phyloP scores from a whole-genome alignment of 441 rosid species.

The Erysimum pusillum region DNA sequence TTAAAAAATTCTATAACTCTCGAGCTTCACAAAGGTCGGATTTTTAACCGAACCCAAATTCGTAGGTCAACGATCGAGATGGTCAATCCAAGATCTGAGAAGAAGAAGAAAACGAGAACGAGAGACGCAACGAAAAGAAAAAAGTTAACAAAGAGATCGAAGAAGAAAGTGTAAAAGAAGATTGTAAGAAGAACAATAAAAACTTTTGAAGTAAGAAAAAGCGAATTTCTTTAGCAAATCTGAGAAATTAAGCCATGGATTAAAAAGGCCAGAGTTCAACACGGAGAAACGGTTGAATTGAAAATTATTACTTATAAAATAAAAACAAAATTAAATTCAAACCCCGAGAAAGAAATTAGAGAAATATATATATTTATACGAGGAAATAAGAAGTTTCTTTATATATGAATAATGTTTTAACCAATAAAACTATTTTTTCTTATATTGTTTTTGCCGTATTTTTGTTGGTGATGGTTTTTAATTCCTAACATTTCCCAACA shows the following conservation, averaged over 20 bases:
- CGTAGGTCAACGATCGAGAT: conserved; percentile 40
- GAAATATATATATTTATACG: background rate
- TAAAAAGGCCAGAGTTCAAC: conserved; percentile 71
- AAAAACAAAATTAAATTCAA: conserved; percentile 20
- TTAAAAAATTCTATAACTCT: conserved; percentile 13
- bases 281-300: conserved; percentile 72
- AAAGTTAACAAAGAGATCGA: conserved; percentile 27
- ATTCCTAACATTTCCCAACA: background rate
- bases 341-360: background rate
- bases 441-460: background rate
- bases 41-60: conserved; percentile 34
- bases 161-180: conserved; percentile 21
- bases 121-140: background rate
- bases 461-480: background rate
- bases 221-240: conserved; percentile 41
- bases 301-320: background rate
- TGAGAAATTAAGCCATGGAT: conserved; percentile 44
- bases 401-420: background rate
- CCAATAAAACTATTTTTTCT: background rate
- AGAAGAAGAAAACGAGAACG: conserved; percentile 28
- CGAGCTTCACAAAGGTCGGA: conserved; percentile 31
- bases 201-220: conserved; percentile 34
- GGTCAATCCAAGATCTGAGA: conserved; percentile 49
- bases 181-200: background rate
- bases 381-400: background rate